Base-by-base conservation (phyloP, 1,284 basidiomycete genomes). In the Cryptococcus deneoformans region DNA sequence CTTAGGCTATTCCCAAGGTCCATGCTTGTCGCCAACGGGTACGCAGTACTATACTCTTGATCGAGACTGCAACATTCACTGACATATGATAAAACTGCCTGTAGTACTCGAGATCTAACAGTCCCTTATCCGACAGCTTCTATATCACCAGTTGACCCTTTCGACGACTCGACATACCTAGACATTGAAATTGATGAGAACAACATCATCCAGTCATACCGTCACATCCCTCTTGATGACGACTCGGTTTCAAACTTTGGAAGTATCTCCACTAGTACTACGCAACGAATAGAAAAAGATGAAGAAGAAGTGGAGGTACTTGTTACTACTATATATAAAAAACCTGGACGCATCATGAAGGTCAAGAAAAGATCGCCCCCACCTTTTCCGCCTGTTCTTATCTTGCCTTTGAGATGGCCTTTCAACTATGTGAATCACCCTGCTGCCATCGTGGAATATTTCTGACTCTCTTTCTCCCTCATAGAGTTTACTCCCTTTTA, bases 11-110 rank as follows among this genome's bases (percentile, higher is more conserved):
- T 97, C 74, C 79, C 84, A 24, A 82, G 86, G 50, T 81, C 92
- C 43, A 80, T 85, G 54, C 84, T 97, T 60, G 92, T 92, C 61
- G 93, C 90, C 4, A 96, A 95, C 75, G 85, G 87, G 85, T 87
- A 64, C 62, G 85, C 79, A 29, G 29, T 29, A 29, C 5, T 29
- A 29, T 29, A 29, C 29, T 29, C 29, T 29, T 29, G 3, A 29
- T 29, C 29, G 29, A 29, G 29, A 29, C 36, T 44, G 16, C 53
- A 35, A 49, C 56, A 38, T 47, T 38, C 43, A 37, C 46, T 54
- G 16, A 34, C 44, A 38, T 36, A 10, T n/a, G 5, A 47, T 44
- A 16, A 47, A 24, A 29, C 14, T 7, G 29, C 38, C 6, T 1
- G 2, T 48, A 71, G 67, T 16, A 78, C 89, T 43, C 85, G 89